Percentiles rank a stretch among this genome's conserved stretches.
phyloP scores from a whole-genome alignment of 176 grass and related monocot genomes.

The Carex kokanica region DNA sequence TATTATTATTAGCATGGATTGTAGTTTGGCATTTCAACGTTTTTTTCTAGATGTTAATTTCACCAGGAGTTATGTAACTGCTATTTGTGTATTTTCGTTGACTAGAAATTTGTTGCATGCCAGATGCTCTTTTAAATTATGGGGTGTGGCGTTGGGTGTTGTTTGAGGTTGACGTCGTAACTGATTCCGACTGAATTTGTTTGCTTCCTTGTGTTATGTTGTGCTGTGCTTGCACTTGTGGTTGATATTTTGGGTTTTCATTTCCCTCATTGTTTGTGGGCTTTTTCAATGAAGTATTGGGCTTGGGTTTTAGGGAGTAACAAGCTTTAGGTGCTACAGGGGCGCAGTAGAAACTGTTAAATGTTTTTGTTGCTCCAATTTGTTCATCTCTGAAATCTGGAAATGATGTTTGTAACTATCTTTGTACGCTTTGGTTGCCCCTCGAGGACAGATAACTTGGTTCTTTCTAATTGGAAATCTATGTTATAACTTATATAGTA shows the following conservation, averaged over 20 bases:
- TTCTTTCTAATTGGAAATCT: no score
- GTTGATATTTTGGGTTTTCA: background rate
- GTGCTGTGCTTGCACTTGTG: background rate
- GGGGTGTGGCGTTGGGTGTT: background rate
- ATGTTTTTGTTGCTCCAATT: background rate
- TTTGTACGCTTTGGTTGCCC: background rate
- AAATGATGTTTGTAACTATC: background rate
- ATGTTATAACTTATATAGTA: no score
- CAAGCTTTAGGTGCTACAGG: background rate
- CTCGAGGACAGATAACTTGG: background rate
- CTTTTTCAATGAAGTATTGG: background rate
- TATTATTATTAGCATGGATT: constrained; percentile 6
- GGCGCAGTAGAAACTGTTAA: no score
- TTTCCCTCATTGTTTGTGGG: background rate
- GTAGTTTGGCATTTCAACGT: background rate
- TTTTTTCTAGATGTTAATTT: constrained; percentile 3
- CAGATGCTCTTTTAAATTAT: background rate
- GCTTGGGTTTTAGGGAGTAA: background rate
- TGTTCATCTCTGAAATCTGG: background rate
- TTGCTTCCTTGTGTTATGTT: background rate
- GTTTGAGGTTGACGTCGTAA: background rate
- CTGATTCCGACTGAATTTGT: background rate
- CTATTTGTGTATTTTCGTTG: background rate
- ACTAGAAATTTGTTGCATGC: background rate
- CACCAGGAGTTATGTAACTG: background rate